Evolutionary conservation across 2,329 filamentous ascomycete genomes (phyloP).

Genomic region (Claviceps paspali): DNA sequence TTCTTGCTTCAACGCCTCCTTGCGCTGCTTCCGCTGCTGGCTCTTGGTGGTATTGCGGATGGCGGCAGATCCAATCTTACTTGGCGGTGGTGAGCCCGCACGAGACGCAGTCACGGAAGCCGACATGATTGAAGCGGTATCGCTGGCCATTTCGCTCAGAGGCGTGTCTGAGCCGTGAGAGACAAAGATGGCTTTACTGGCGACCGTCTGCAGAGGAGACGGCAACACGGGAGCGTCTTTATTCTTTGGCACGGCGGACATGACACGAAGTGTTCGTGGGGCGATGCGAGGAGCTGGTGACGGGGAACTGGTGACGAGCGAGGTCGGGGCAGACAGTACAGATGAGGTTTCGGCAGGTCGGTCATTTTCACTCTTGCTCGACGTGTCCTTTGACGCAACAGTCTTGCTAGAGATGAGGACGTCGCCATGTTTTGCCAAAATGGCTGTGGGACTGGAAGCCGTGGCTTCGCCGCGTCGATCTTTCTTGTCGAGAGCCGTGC

Average conservation of each 20-base stretch:
- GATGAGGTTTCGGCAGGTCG: slow-evolving; percentile 14
- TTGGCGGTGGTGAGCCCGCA: slow-evolving; percentile 53
- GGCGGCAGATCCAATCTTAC: slow-evolving; percentile 51
- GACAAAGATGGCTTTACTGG: slow-evolving; percentile 16
- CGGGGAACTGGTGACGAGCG: slow-evolving; percentile 26
- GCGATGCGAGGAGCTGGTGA: slow-evolving; percentile 35
- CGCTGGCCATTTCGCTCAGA: slow-evolving; percentile 58
- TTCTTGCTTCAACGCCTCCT: slow-evolving; percentile 51
- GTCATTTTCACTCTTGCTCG: slow-evolving; percentile 1
- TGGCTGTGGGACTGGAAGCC: background rate
- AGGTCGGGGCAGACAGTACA: slow-evolving; percentile 35
- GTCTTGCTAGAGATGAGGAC: background rate
- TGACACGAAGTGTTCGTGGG: slow-evolving; percentile 52
- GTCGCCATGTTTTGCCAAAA: background rate
- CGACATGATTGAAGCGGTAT: slow-evolving; percentile 60
- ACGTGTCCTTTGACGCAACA: background rate
- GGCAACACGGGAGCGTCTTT: slow-evolving; percentile 34
- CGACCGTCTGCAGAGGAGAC: slow-evolving; percentile 16
- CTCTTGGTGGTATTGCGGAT: slow-evolving; percentile 60
- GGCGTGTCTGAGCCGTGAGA: slow-evolving; percentile 53
- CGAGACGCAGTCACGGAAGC: slow-evolving; percentile 52
- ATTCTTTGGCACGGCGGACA: slow-evolving; percentile 40
- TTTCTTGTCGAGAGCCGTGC: slow-evolving; percentile 17
- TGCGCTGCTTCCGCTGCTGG: slow-evolving; percentile 62
- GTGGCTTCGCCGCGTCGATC: background rate